Conservation (phyloP, 441 rosid genomes). For the Bruguiera hainesii region DNA sequence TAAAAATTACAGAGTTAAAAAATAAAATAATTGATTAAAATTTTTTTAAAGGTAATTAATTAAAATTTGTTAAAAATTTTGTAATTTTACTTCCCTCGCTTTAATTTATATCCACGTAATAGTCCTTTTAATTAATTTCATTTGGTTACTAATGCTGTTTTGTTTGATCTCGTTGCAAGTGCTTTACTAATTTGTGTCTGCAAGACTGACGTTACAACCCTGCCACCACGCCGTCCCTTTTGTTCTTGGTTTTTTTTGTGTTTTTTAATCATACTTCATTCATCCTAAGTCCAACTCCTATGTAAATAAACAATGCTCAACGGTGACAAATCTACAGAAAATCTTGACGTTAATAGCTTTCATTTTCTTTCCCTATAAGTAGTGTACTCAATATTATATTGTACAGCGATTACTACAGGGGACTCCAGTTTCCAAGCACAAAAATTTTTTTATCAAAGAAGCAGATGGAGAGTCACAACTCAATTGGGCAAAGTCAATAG, state of each 20-base stretch:
- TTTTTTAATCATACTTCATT: not conserved
- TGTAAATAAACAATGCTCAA: not conserved
- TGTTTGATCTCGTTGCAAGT: constrained; percentile 41
- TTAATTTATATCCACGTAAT: too few species aligned
- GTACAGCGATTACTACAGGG: not conserved
- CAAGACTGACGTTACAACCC: not conserved
- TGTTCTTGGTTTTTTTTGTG: not conserved
- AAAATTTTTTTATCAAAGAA: too few species aligned
- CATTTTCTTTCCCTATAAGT: constrained; percentile 4
- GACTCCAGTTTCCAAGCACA: not conserved
- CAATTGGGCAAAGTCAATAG: constrained; percentile 18
- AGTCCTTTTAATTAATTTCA: not conserved
- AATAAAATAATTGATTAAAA: too few species aligned
- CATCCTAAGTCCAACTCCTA: not conserved
- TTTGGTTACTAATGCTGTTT: constrained; percentile 12
- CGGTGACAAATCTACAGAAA: not conserved
- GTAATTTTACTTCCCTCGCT: too few species aligned
- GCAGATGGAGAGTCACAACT: constrained; percentile 2
- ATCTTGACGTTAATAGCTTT: not conserved
- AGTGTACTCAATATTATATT: too few species aligned
- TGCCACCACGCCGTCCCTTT: not conserved
- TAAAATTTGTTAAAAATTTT: too few species aligned
- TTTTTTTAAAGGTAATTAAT: too few species aligned
- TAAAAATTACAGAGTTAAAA: too few species aligned
- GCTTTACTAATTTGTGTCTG: constrained; percentile 11